Evolutionary conservation across 192 early-diverging fungal species (phyloP).

Genomic region (Coemansia sp.): DNA sequence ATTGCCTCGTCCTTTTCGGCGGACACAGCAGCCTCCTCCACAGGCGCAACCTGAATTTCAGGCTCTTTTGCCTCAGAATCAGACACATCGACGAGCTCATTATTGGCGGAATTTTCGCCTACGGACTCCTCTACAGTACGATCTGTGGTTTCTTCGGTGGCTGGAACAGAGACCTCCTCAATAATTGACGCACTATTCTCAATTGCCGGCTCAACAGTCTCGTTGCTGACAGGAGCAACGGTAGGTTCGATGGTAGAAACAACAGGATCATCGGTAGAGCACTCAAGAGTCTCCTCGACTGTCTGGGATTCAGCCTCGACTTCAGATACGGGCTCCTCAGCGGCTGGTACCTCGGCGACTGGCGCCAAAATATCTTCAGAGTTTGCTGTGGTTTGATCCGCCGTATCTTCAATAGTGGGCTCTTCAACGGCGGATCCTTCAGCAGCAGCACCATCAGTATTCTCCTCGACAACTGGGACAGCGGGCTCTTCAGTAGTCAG

Average conservation of each 20-base stretch:
- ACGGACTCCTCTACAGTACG: background rate
- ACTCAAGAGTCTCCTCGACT: background rate
- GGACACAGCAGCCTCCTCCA: background rate
- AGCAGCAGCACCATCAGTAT: background rate
- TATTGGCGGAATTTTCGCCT: background rate
- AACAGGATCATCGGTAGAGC: background rate
- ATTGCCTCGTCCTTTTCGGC: background rate
- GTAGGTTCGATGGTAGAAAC: background rate
- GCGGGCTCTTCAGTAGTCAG: background rate
- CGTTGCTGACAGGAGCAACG: background rate
- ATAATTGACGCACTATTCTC: background rate
- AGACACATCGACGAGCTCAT: background rate
- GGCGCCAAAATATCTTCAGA: background rate
- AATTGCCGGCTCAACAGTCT: background rate
- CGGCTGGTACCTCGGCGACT: background rate
- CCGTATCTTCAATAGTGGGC: slow-evolving; percentile 1
- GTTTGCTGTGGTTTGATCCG: background rate
- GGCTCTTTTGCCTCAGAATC: slow-evolving; percentile 3
- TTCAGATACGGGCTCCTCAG: background rate
- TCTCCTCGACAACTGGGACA: background rate
- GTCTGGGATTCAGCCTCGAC: background rate
- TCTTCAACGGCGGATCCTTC: background rate
- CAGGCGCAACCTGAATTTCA: background rate
- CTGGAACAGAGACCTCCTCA: background rate
- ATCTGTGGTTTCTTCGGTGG: background rate